These are phyloP conservation scores for Exophiala bonariae DNA, from an alignment of 2,329 filamentous ascomycete species.

Conservation along the genomic window DNA sequence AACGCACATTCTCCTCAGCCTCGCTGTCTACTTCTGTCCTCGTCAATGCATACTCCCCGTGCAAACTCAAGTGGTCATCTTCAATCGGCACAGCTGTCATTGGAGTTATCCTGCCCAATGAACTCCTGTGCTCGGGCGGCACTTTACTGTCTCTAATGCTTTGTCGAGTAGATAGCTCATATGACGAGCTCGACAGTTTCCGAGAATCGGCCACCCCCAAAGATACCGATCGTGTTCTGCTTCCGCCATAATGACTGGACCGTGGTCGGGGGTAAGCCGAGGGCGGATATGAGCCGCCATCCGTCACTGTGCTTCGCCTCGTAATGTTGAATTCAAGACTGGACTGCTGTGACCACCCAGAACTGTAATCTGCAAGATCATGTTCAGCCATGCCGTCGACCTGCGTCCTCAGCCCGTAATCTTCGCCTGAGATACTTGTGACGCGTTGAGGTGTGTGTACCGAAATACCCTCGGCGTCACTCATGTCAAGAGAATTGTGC, in stretches of 20 bases:
- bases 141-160: not conserved
- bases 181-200: conserved; percentile 5
- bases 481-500: conserved; percentile 26
- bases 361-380: not conserved
- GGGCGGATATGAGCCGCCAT: not conserved
- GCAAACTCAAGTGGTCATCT: conserved; percentile 6
- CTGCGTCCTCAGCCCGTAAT: conserved; percentile 1
- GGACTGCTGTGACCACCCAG: not conserved
- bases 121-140: conserved; percentile 13
- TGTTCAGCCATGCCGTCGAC: not conserved
- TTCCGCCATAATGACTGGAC: not conserved
- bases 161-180: conserved; percentile 5
- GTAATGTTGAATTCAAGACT: not conserved
- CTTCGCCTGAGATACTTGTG: conserved; percentile 13
- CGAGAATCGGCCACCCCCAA: conserved; percentile 2
- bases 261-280: not conserved
- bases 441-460: conserved; percentile 26
- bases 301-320: not conserved
- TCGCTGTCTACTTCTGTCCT: not conserved
- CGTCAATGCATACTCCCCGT: conserved; percentile 1
- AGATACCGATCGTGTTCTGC: not conserved
- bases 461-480: conserved; percentile 26
- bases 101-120: conserved; percentile 23
- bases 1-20: not conserved
- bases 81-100: conserved; percentile 16